Conservation (phyloP, 495 filamentous ascomycete species). For the Pseudevernia furfuracea region DNA sequence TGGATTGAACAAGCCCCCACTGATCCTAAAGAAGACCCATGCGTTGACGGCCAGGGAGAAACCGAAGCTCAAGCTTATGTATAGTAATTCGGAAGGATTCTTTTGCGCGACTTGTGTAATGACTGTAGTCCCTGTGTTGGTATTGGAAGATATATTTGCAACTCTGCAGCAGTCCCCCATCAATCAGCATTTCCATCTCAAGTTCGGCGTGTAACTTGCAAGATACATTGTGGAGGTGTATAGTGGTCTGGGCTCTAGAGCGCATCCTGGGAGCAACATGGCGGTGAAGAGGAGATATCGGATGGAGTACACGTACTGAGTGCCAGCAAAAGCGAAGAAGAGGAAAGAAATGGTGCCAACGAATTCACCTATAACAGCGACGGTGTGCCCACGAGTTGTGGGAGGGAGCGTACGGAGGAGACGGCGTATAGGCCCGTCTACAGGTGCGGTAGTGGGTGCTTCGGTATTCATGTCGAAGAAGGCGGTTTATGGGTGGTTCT, state of each 20-base stretch:
- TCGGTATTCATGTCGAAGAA: constrained; percentile 20
- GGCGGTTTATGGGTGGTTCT: no score
- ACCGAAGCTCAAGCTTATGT: constrained; percentile 49
- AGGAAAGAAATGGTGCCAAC: constrained; percentile 78
- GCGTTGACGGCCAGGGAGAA: constrained; percentile 59
- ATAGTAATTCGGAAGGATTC: constrained; percentile 35
- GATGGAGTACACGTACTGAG: constrained; percentile 49
- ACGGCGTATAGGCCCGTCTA: not conserved
- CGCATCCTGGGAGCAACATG: not conserved
- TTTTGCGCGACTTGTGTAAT: constrained; percentile 19
- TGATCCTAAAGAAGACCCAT: constrained; percentile 61
- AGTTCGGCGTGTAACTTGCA: not conserved
- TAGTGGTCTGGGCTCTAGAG: not conserved
- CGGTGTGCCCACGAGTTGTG: constrained; percentile 24
- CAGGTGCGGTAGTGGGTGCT: constrained; percentile 9
- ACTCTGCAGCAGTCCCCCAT: not conserved
- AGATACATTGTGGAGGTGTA: not conserved
- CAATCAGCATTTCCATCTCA: not conserved
- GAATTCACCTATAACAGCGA: constrained; percentile 62
- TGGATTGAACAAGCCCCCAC: constrained; percentile 59
- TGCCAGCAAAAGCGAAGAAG: constrained; percentile 72
- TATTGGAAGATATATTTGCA: constrained; percentile 22
- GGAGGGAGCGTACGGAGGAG: constrained; percentile 16
- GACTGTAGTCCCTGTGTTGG: constrained; percentile 21
- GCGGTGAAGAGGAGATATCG: not conserved